Evolutionary conservation across 2,329 filamentous ascomycete species (phyloP).

Genomic region (Grosmannia serpens): DNA sequence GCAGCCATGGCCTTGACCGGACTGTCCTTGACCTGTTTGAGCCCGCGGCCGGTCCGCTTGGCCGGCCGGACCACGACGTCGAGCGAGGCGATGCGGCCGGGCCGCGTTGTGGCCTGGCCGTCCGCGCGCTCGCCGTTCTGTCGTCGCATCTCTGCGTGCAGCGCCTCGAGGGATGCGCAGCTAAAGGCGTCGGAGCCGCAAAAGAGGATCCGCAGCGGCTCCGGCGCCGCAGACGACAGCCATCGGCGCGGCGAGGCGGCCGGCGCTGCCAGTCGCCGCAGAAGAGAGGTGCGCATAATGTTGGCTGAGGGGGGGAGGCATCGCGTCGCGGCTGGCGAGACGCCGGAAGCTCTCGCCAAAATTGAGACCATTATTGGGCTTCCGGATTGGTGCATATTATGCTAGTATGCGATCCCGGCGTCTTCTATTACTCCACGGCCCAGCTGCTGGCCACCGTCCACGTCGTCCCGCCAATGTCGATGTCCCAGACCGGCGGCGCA

Average conservation of each 20-base stretch:
- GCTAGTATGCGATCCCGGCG: not conserved
- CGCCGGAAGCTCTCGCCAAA: no score
- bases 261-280: not conserved
- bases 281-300: not conserved
- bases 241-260: not conserved
- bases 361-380: not conserved
- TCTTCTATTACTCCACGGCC: not conserved
- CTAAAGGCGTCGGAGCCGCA: slow-evolving; percentile 92
- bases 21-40: slow-evolving; percentile 59
- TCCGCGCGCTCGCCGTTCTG: not conserved
- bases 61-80: slow-evolving; percentile 75
- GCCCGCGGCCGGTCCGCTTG: slow-evolving; percentile 65
- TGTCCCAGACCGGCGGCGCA: slow-evolving; percentile 14
- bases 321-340: no score
- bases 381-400: not conserved
- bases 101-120: slow-evolving; percentile 23
- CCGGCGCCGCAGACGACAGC: slow-evolving; percentile 10
- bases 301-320: not conserved
- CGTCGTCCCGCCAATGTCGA: slow-evolving; percentile 8
- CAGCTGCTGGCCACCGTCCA: slow-evolving; percentile 17
- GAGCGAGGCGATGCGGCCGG: slow-evolving; percentile 56
- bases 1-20: slow-evolving; percentile 59
- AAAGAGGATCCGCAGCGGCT: slow-evolving; percentile 75
- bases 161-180: slow-evolving; percentile 58
- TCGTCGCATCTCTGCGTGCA: slow-evolving; percentile 41